These are phyloP conservation scores for Bipolaris zeicola DNA, from an alignment of 2,329 filamentous ascomycete genomes.

Conservation along the genomic window DNA sequence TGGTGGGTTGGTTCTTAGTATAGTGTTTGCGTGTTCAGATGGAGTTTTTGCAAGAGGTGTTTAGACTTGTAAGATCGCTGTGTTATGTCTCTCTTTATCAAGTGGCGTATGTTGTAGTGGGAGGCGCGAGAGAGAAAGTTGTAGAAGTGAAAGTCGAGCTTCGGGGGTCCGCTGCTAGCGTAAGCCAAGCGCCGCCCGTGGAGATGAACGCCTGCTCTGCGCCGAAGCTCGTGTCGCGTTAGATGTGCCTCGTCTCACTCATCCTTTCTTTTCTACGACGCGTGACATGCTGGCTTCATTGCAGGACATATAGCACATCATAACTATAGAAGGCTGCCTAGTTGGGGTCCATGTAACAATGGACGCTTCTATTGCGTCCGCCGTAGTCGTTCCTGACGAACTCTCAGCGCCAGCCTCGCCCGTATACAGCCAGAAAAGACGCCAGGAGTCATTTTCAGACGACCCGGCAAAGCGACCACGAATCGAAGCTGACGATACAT, in stretches of 20 bases:
- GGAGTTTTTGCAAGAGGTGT: not conserved
- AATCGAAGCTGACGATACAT: slow-evolving; percentile 47
- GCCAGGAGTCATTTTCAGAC: slow-evolving; percentile 60
- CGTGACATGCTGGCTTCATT: slow-evolving; percentile 1
- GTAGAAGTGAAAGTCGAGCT: slow-evolving; percentile 9
- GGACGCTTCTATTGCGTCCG: slow-evolving; percentile 58
- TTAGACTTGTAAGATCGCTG: not conserved
- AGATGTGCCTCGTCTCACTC: slow-evolving; percentile 4
- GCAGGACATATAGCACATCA: no score
- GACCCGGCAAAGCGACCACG: slow-evolving; percentile 60
- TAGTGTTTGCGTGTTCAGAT: not conserved
- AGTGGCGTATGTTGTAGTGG: slow-evolving; percentile 14
- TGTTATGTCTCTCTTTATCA: not conserved
- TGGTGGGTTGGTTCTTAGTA: slow-evolving; percentile 48
- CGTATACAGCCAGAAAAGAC: slow-evolving; percentile 52
- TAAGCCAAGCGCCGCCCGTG: slow-evolving; percentile 5
- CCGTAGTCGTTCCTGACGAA: slow-evolving; percentile 59
- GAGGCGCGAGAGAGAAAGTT: slow-evolving; percentile 17
- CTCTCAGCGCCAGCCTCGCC: slow-evolving; percentile 39
- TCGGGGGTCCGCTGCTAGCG: slow-evolving; percentile 18
- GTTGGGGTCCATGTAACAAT: slow-evolving; percentile 16
- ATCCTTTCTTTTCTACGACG: not conserved
- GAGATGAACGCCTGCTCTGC: slow-evolving; percentile 27
- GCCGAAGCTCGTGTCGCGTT: slow-evolving; percentile 32
- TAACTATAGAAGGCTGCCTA: not conserved